Percentiles rank a stretch among this genome's conserved stretches.
Evolutionary conservation across 305 asterid genomes (phyloP).

Genomic region (Ajuga reptans): DNA sequence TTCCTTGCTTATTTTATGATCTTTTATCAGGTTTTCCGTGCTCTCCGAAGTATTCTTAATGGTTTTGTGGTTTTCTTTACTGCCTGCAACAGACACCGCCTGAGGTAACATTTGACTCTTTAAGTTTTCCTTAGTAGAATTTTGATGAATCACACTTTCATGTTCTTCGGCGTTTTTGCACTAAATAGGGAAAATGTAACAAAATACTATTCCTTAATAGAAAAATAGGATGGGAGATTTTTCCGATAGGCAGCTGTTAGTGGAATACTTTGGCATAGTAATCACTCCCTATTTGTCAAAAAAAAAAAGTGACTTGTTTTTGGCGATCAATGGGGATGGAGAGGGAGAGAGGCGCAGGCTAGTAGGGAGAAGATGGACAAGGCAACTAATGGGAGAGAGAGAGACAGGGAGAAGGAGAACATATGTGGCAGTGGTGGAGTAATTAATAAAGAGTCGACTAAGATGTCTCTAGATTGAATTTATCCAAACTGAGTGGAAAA

Average conservation of each 20-base stretch:
- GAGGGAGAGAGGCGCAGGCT: not conserved
- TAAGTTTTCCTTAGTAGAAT: not conserved
- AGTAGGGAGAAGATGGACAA: not conserved
- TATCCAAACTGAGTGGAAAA: not conserved
- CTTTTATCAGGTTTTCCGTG: conserved; percentile 65
- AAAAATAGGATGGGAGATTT: not conserved
- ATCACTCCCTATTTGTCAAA: not conserved
- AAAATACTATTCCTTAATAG: not conserved
- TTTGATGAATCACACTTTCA: not conserved
- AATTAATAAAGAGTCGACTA: not conserved
- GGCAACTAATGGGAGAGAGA: not conserved
- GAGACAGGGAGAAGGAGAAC: not conserved
- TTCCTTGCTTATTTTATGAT: conserved; percentile 2
- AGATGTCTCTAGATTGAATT: not conserved
- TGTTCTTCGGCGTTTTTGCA: not conserved
- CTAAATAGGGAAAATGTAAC: not conserved
- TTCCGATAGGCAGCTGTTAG: not conserved
- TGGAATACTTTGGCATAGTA: not conserved
- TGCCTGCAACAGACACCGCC: conserved; percentile 83
- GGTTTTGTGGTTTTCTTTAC: conserved; percentile 80
- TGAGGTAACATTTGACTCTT: conserved; percentile 45
- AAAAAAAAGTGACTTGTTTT: not conserved
- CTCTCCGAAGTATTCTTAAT: conserved; percentile 80
- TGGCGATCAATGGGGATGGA: too few relatives aligned
- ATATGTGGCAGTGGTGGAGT: not conserved